Conservation (phyloP, 176 grass and related monocot species). For the Oryza longistaminata region DNA sequence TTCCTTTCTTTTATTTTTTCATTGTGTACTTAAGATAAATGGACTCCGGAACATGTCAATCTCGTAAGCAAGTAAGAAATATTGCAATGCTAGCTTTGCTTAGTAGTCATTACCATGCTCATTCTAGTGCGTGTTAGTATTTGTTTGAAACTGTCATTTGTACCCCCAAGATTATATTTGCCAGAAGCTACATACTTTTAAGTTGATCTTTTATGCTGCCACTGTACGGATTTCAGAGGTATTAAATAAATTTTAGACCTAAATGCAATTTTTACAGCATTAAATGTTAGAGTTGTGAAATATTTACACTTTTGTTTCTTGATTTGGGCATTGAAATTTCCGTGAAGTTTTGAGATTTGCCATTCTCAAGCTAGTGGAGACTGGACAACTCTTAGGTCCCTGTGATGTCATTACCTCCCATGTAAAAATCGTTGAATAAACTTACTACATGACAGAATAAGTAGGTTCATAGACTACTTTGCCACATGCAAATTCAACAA, state of each 20-base stretch:
- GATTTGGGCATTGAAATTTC: neutral
- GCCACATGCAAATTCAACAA: neutral
- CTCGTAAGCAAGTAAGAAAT: too few relatives aligned
- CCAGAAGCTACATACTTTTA: neutral
- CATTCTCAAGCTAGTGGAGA: neutral
- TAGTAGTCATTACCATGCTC: too few relatives aligned
- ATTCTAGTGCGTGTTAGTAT: neutral
- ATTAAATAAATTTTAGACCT: neutral
- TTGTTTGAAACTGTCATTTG: neutral
- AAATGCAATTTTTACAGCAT: neutral
- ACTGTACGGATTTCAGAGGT: neutral
- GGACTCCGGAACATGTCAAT: too few relatives aligned
- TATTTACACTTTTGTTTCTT: neutral
- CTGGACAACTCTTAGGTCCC: neutral
- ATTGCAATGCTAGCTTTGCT: too few relatives aligned
- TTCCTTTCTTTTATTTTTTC: neutral
- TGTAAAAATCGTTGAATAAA: neutral
- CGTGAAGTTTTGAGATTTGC: neutral
- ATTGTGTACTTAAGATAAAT: too few relatives aligned
- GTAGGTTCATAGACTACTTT: neutral
- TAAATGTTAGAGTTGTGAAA: neutral
- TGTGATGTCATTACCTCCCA: neutral
- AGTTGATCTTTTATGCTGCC: neutral
- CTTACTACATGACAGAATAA: conserved; percentile 3
- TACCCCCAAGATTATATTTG: neutral